Evolutionary conservation across 345 rosid genomes (phyloP), one percentile per base, ranked within the genome.

Genomic region (Erysimum cheiranthoides): DNA sequence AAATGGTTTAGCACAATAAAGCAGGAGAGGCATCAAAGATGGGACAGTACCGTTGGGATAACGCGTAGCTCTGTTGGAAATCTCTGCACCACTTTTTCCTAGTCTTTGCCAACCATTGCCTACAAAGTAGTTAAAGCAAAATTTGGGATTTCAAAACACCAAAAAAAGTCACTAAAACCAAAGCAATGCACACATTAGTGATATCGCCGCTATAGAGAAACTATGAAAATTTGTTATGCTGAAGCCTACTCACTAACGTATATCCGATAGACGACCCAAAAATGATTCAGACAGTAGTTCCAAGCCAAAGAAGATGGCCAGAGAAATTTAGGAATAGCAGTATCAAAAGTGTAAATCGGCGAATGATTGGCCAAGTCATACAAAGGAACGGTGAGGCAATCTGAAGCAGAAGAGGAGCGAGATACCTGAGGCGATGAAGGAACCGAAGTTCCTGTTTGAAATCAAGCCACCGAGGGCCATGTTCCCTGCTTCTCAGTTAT

Each of bases 381-480:
- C 25, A 21, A 21, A 21, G 1, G 25, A 21, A 21, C 25, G 25
- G 1, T 21, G 25, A 21, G 25, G 25, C 25, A 51, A 38, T 1
- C 8, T 28, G 32, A 49, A 60, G 42, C 31, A 17, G 8, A 9
- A 10, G 45, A 12, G 14, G 11, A 32, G 25, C 2, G 14, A 34
- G n/a, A 35, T 80, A 88, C 96, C 97, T 82, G 91, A 87, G 72
- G 82, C 83, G 81, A 73, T 65, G 78, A 84, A 85, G 57, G 85
- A 81, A 71, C 84, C 85, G 25, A 85, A 86, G 82, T 80, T 82
- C 76, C 88, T 84, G 84, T 74, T 85, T 12, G 93, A 88, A 85
- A 92, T 79, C 79, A 95, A 82, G 72, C 90, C 81, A 74, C 96
- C 93, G 66, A 90, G 84, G 49, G 91, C 91, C 99, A 94, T 92